Percentiles rank a stretch among this genome's conserved stretches.
Conservation (phyloP, 352 stramenopile genomes). For the Globisporangium yorkense region DNA sequence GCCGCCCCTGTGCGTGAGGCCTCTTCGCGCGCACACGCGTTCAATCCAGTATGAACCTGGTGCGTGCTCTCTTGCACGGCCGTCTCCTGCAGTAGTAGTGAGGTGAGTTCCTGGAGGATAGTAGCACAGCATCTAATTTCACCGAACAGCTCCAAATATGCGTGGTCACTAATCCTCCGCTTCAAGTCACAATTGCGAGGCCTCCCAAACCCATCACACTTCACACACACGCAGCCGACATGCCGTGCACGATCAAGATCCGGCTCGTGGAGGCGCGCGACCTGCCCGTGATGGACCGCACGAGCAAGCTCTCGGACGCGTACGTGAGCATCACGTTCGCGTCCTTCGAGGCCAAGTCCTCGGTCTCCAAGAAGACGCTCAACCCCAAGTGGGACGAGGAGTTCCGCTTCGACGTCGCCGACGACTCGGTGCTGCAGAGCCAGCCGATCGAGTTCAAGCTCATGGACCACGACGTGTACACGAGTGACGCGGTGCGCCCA, state of each 20-base stretch:
- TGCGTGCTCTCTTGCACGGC: too few species aligned
- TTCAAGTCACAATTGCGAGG: too few species aligned
- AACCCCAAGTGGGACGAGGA: conserved; percentile 98
- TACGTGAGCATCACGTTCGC: conserved; percentile 88
- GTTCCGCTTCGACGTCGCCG: conserved; percentile 97
- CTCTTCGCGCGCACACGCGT: too few species aligned
- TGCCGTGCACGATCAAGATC: conserved; percentile 91
- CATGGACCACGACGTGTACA: conserved; percentile 94
- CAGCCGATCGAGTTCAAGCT: conserved; percentile 97
- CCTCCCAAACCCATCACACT: not conserved
- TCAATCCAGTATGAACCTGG: too few species aligned
- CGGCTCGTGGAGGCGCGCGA: conserved; percentile 84
- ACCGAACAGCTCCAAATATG: too few species aligned
- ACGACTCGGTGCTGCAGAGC: conserved; percentile 97
- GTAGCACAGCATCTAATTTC: too few species aligned
- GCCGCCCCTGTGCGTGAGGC: too few species aligned
- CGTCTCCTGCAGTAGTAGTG: too few species aligned
- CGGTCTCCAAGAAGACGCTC: conserved; percentile 89
- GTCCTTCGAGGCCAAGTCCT: conserved; percentile 85
- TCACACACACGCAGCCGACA: conserved; percentile 14
- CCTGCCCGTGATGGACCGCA: conserved; percentile 81
- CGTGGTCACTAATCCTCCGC: too few species aligned
- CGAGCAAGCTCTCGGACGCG: conserved; percentile 75
- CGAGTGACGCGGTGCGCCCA: conserved; percentile 69
- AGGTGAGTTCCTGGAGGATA: too few species aligned